A percentile compares a stretch with the other conserved stretches of the same genome.
These are phyloP conservation scores for Dryadomyces quercivorus DNA, from an alignment of 2,329 filamentous ascomycete genomes.

Conservation along the genomic window DNA sequence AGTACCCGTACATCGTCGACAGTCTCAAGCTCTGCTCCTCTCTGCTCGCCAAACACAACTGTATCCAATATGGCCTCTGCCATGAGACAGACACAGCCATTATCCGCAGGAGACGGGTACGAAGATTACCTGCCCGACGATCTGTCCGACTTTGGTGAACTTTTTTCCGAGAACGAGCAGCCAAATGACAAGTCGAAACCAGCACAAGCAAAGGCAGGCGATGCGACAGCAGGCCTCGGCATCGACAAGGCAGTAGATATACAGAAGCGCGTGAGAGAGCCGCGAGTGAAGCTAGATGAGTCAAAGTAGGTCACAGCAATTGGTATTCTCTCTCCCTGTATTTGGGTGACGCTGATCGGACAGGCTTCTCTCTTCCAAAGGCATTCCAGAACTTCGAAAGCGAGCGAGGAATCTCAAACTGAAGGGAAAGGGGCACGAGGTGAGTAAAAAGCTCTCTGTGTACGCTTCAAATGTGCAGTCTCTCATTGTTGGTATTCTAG, in stretches of 20 bases:
- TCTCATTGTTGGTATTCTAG: slow-evolving; percentile 24
- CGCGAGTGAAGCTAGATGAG: slow-evolving; percentile 80
- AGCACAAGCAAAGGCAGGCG: slow-evolving; percentile 23
- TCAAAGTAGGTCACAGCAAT: slow-evolving; percentile 38
- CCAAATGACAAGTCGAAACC: slow-evolving; percentile 21
- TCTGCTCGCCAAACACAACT: neutral
- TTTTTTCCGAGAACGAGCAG: slow-evolving; percentile 24
- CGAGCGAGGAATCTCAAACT: slow-evolving; percentile 63
- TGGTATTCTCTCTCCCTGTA: too few relatives aligned
- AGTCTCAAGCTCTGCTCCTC: too few relatives aligned
- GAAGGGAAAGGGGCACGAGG: slow-evolving; percentile 91
- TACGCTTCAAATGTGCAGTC: slow-evolving; percentile 4
- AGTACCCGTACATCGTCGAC: neutral
- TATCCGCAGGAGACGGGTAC: slow-evolving; percentile 39
- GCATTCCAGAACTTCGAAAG: slow-evolving; percentile 69
- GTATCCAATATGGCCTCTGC: slow-evolving; percentile 4
- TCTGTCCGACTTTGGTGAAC: slow-evolving; percentile 28
- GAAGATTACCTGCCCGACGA: slow-evolving; percentile 62
- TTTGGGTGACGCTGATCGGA: too few relatives aligned
- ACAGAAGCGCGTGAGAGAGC: slow-evolving; percentile 57
- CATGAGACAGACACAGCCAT: neutral
- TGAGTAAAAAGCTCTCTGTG: slow-evolving; percentile 21
- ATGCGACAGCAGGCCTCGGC: slow-evolving; percentile 46
- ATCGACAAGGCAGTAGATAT: slow-evolving; percentile 82
- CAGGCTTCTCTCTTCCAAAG: slow-evolving; percentile 69